Evolutionary conservation across 2,329 filamentous ascomycete genomes (phyloP).

Genomic region (Arthroderma uncinatum): DNA sequence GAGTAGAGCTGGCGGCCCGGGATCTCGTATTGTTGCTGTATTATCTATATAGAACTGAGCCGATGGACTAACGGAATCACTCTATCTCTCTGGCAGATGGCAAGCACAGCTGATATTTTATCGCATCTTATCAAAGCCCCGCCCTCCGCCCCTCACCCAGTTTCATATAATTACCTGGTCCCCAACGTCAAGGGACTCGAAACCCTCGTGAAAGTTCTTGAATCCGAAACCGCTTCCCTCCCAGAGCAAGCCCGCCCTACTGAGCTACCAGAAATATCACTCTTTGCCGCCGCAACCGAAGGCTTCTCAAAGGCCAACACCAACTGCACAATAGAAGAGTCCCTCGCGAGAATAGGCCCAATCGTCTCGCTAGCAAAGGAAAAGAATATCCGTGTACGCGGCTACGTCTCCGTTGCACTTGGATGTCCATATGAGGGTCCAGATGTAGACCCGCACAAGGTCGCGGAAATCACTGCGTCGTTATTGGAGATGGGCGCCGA

Average conservation of each 20-base stretch:
- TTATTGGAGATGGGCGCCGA: conserved; percentile 55
- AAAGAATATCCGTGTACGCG: conserved; percentile 47
- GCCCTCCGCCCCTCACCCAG: conserved; percentile 39
- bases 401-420: conserved; percentile 54
- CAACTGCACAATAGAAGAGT: conserved; percentile 54
- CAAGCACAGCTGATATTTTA: conserved; percentile 51
- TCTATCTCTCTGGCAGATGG: conserved; percentile 41
- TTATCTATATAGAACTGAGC: no score
- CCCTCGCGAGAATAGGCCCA: conserved; percentile 47
- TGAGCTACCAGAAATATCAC: conserved; percentile 45
- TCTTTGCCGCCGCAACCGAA: conserved; percentile 56
- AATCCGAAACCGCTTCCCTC: conserved; percentile 27
- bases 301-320: conserved; percentile 55
- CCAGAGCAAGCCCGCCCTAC: conserved; percentile 21
- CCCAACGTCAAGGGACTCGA: conserved; percentile 53
- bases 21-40: not conserved
- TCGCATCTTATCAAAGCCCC: conserved; percentile 42
- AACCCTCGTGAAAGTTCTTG: conserved; percentile 45
- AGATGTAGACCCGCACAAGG: conserved; percentile 47
- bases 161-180: conserved; percentile 56
- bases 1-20: conserved; percentile 12
- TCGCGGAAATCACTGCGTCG: conserved; percentile 50
- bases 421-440: conserved; percentile 58
- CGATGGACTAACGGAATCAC: not conserved
- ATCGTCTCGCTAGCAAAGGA: conserved; percentile 47